Conservation (phyloP, 1,139 yeast genomes). For the Sugiyamaella xylanicola region DNA sequence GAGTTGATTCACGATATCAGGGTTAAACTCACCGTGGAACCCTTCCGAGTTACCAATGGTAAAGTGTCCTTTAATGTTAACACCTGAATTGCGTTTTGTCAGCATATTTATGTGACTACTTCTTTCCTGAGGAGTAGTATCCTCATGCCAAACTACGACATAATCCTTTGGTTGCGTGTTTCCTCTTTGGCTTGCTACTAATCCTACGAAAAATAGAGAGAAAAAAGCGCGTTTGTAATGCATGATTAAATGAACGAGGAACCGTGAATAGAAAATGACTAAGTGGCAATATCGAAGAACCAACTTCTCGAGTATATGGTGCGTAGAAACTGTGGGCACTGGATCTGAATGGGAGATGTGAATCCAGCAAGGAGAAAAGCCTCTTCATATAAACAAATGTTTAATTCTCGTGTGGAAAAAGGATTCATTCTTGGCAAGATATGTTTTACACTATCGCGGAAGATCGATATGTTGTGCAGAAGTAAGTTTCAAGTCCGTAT, state of each 20-base stretch:
- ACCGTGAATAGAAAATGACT: background rate
- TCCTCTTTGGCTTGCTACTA: background rate
- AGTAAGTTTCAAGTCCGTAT: background rate
- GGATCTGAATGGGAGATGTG: background rate
- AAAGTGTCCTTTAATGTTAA: constrained; percentile 55
- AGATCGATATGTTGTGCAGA: background rate
- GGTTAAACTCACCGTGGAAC: constrained; percentile 35
- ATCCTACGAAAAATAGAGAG: background rate
- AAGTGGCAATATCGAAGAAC: too few relatives aligned
- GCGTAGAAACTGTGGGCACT: background rate
- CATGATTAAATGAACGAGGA: background rate
- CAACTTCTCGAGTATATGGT: background rate
- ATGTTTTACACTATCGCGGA: background rate
- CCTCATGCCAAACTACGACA: constrained; percentile 30
- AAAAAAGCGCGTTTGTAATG: background rate
- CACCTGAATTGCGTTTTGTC: constrained; percentile 4
- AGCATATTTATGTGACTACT: constrained; percentile 1
- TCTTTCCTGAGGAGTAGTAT: constrained; percentile 8
- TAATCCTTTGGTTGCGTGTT: constrained; percentile 23
- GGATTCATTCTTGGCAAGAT: background rate
- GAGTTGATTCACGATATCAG: constrained; percentile 44
- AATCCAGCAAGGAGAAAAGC: background rate
- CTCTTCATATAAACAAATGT: background rate
- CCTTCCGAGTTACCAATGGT: constrained; percentile 47
- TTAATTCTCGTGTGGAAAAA: background rate